Conservation (phyloP, 169 alveolate species). For the Condylostoma magnum region DNA sequence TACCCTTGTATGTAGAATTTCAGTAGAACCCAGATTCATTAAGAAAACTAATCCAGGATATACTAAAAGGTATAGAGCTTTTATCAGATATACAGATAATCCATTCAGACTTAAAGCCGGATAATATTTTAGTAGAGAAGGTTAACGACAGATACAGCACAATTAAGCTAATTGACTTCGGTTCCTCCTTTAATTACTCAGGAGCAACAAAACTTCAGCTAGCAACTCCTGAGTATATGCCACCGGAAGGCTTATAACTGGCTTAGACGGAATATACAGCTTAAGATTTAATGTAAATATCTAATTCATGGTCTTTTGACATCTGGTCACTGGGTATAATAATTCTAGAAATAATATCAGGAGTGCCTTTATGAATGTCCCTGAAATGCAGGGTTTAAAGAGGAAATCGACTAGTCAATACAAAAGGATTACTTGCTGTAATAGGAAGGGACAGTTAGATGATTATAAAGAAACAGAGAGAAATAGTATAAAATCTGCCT, state of each 20-base stretch:
- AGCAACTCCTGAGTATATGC: slow-evolving; percentile 84
- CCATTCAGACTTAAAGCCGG: slow-evolving; percentile 84
- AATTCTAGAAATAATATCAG: slow-evolving; percentile 64
- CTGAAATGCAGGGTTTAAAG: slow-evolving; percentile 66
- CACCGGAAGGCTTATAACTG: slow-evolving; percentile 74
- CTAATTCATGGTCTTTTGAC: slow-evolving; percentile 77
- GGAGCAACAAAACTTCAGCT: slow-evolving; percentile 44
- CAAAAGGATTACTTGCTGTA: slow-evolving; percentile 72
- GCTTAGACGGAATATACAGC: slow-evolving; percentile 41
- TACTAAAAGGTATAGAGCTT: slow-evolving; percentile 60
- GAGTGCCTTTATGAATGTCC: slow-evolving; percentile 81
- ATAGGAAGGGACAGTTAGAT: slow-evolving; percentile 68
- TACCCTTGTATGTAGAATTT: slow-evolving; percentile 43
- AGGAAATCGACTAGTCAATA: slow-evolving; percentile 46
- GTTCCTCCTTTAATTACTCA: slow-evolving; percentile 58
- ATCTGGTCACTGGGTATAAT: slow-evolving; percentile 80
- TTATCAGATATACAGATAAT: slow-evolving; percentile 53
- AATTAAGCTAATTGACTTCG: slow-evolving; percentile 76
- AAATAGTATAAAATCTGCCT: slow-evolving; percentile 37
- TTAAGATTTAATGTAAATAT: neutral
- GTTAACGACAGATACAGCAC: slow-evolving; percentile 39
- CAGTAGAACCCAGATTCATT: slow-evolving; percentile 43
- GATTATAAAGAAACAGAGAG: slow-evolving; percentile 57
- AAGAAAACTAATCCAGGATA: slow-evolving; percentile 51
- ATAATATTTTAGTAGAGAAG: slow-evolving; percentile 68